Base-by-base conservation (phyloP, 2,329 filamentous ascomycete species). In the Clarireedia paspali region DNA sequence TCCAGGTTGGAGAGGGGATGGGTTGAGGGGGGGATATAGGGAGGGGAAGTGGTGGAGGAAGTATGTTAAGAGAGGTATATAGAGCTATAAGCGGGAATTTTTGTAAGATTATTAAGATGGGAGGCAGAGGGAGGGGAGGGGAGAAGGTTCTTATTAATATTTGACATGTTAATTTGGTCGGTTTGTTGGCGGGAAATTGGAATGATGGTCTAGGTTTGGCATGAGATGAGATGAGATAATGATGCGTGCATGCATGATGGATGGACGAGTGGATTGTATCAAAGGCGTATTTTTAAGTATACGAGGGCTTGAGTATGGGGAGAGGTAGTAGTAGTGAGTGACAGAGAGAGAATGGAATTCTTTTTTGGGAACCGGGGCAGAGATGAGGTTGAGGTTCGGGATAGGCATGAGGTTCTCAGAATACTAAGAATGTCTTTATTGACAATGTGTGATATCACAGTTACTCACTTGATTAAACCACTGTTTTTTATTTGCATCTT, bases 101-200 rank as follows among this genome's bases (percentile, higher is more conserved):
- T 50, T 55, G 53, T 55, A 50, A 45, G 26, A 51, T 50, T 45
- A 55, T 26, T 48, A 30, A 44, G 36, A 49, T 47, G 47, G 39
- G 30, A 23, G 20, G 20, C 20, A 27, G 6, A 50, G 49, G 24
- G 20, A 15, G 17, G 17, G 38, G 49, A 40, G 36, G 24, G 24
- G 39, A 24, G 45, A 26, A n/a, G 27, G 27, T 30, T 30, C 27
- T 30, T 30, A 30, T 30, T 30, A 30, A 30, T 30, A 30, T 30
- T 30, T 30, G 27, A 30, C 27, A 30, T 10, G 27, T 20, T 20
- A 20, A 20, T 7, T 30, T 9, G 10, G 7, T 30, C 7, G 7
- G 7, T 30, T 30, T 10, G 7, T 9, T 30, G 27, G 27, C 27
- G 27, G 27, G 10, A 9, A 7, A 26, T 38, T 36, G 27, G 7